Evolutionary conservation across 1,284 basidiomycete genomes (phyloP).

Genomic region (Naganishia sp.): DNA sequence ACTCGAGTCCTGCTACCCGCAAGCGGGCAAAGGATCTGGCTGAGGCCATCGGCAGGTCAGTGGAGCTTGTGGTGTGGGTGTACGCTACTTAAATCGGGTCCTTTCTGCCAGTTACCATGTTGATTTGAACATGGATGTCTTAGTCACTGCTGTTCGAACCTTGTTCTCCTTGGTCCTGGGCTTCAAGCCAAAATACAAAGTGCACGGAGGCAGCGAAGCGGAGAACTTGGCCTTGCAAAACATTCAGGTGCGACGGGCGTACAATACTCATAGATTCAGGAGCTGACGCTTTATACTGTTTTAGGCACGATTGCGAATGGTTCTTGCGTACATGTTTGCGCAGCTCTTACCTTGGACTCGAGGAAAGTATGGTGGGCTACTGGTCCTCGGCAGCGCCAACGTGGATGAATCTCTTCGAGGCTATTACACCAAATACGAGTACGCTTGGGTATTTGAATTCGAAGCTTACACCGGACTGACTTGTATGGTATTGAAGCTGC

Average conservation of each 20-base stretch:
- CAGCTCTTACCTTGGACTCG: conserved; percentile 93
- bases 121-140: conserved; percentile 92
- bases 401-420: conserved; percentile 97
- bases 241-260: conserved; percentile 67
- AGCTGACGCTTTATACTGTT: conserved; percentile 25
- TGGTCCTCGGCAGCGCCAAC: conserved; percentile 95
- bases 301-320: conserved; percentile 88
- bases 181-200: conserved; percentile 76
- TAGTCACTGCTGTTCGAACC: conserved; percentile 78
- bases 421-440: conserved; percentile 98
- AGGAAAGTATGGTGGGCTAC: conserved; percentile 77
- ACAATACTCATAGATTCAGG: background rate
- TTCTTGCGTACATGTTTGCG: conserved; percentile 95
- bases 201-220: conserved; percentile 79
- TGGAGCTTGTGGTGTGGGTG: background rate
- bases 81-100: background rate
- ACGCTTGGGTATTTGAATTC: conserved; percentile 39
- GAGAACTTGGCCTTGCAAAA: conserved; percentile 98
- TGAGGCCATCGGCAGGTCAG: conserved; percentile 81
- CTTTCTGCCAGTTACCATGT: conserved; percentile 72
- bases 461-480: conserved; percentile 1
- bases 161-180: conserved; percentile 85
- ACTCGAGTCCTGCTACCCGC: conserved; percentile 85
- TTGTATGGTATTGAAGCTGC: conserved; percentile 57
- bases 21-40: conserved; percentile 81